Base-by-base conservation (phyloP, 2,329 filamentous ascomycete species). In the Harringtonia lauricola region DNA sequence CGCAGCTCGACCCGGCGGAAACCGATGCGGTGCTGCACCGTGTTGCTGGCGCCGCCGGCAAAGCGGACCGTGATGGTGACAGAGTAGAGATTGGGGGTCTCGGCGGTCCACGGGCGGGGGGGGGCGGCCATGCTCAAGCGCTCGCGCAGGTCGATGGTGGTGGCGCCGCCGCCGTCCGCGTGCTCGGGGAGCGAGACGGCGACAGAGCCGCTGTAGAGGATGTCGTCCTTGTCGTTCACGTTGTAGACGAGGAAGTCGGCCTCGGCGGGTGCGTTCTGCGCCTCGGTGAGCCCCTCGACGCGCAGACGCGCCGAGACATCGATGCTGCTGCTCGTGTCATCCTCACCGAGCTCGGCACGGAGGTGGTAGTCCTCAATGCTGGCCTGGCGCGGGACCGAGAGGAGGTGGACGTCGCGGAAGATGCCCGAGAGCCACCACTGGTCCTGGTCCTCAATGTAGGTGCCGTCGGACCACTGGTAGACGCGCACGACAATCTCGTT, bases 371-470 rank as follows among this genome's bases (percentile, higher is more conserved):
- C 73, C 41, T 80, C 68, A 39, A 82, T 72, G 34, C 69, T 63
- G 19, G 58, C 57, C 7, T 64, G 55, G 19, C 60, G 58, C 0
- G 76, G 72, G 45, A 83, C 76, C 0, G 70, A 68, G 10, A 83
- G 57, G 6, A 85, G 62, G 41, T 74, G 68, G 0, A 84, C 79
- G 53, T 84, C 79, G 18, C 81, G 68, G 54, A 82, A 85, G 33
- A 83, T 84, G 6, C 73, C 73, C 19, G 73, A 78, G 6, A 82
- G 59, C 73, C 77, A 79, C 79, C 79, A 83, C 54, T 82, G 77
- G 55, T 83, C 78, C 52, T 79, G 77, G 43, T 83, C 79, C 56
- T 85, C 81, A 29, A 84, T 79, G 51, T 84, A 84, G 0, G 74
- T 74, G 2, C 76, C 81, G 50, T 83, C 79, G 12, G 71, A 83